Percentiles rank a stretch among this genome's conserved stretches.
Evolutionary conservation across 2,329 filamentous ascomycete species (phyloP).

Genomic region (Gremmenia infestans): DNA sequence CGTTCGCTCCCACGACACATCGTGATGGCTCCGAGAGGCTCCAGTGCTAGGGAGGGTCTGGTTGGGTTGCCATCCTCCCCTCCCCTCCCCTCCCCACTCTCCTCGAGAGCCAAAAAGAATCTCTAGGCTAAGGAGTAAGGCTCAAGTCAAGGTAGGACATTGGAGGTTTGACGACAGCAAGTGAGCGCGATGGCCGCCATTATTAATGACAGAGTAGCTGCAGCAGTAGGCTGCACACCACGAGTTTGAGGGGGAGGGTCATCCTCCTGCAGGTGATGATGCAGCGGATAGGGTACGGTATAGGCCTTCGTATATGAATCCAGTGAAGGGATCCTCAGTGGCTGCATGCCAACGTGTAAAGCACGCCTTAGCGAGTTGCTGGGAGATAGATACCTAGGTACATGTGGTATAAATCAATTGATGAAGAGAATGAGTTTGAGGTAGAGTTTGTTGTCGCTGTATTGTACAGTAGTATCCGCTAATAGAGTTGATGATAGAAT

Average conservation of each 20-base stretch:
- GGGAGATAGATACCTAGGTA: not conserved
- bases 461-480: not conserved
- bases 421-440: not conserved
- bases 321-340: not conserved
- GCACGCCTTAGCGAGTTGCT: not conserved
- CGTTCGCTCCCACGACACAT: not conserved
- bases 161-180: not conserved
- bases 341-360: not conserved
- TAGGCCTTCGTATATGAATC: not conserved
- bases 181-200: not conserved
- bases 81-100: not conserved
- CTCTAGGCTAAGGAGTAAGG: not conserved
- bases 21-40: slow-evolving; percentile 2
- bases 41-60: not conserved
- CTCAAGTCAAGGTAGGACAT: not conserved
- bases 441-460: not conserved
- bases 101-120: too few relatives aligned
- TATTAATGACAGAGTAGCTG: slow-evolving; percentile 1
- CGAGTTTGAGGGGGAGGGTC: too few relatives aligned
- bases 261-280: slow-evolving; percentile 8
- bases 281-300: not conserved
- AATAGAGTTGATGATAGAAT: not conserved
- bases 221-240: too few relatives aligned
- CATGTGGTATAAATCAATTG: not conserved
- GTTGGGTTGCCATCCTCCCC: slow-evolving; percentile 5